Conservation (phyloP, 495 filamentous ascomycete genomes). For the Penicillium maclennaniae region DNA sequence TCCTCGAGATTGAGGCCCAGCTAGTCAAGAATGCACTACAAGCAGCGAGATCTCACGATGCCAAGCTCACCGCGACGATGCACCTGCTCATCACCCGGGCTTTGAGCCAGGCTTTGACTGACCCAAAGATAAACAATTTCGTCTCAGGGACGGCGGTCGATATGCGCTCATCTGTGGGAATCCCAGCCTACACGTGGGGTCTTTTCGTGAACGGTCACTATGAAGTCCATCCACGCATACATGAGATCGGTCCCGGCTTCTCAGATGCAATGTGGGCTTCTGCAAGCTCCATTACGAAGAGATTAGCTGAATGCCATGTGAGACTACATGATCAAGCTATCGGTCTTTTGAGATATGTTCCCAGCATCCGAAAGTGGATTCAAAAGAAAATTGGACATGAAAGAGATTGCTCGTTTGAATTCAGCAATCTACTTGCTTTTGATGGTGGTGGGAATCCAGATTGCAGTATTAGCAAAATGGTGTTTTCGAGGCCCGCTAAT, state of each 20-base stretch:
- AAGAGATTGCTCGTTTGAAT: constrained; percentile 24
- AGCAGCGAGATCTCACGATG: not conserved
- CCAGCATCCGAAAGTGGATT: constrained; percentile 6
- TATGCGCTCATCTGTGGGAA: not conserved
- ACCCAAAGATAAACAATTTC: not conserved
- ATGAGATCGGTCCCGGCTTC: not conserved
- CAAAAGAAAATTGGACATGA: constrained; percentile 16
- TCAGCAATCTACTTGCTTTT: constrained; percentile 28
- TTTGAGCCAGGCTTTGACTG: not conserved
- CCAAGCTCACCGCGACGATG: not conserved
- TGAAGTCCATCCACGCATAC: not conserved
- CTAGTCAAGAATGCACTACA: not conserved
- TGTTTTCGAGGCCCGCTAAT: constrained; percentile 27
- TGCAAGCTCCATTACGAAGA: constrained; percentile 16
- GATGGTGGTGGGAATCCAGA: constrained; percentile 5
- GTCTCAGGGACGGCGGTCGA: not conserved
- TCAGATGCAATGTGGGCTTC: constrained; percentile 19
- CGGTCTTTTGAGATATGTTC: constrained; percentile 22
- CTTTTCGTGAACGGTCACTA: not conserved
- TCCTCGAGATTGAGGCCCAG: not conserved
- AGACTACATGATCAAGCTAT: constrained; percentile 24
- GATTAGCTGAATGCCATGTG: constrained; percentile 14
- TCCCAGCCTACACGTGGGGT: not conserved
- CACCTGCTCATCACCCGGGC: not conserved
- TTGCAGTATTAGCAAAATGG: constrained; percentile 26